Evolutionary conservation across 1,284 basidiomycete genomes (phyloP).

Genomic region (Serendipita sp.): DNA sequence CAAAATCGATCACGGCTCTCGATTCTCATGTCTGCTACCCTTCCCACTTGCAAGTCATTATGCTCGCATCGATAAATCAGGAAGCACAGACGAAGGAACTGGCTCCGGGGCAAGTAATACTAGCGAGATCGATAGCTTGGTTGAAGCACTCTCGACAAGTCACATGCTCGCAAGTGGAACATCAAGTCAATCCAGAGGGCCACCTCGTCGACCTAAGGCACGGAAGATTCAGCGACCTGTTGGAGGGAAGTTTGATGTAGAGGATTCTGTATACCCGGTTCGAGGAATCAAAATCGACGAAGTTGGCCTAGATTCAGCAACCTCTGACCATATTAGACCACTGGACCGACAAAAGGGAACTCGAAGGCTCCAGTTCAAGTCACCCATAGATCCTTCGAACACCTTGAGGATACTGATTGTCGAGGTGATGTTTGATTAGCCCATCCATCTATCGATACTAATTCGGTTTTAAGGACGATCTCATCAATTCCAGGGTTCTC

Average conservation of each 20-base stretch:
- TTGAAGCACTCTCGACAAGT: constrained; percentile 41
- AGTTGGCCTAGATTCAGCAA: constrained; percentile 21
- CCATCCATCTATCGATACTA: not conserved
- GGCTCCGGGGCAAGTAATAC: constrained; percentile 15
- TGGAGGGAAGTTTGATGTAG: constrained; percentile 23
- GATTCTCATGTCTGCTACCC: constrained; percentile 60
- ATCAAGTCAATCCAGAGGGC: not conserved
- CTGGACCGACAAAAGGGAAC: not conserved
- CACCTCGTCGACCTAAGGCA: constrained; percentile 9
- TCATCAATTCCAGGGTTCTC: constrained; percentile 63
- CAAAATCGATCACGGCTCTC: constrained; percentile 50
- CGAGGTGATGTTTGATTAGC: constrained; percentile 33
- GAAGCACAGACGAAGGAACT: constrained; percentile 9
- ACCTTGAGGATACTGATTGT: constrained; percentile 51
- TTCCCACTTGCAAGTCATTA: constrained; percentile 27
- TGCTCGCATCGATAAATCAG: constrained; percentile 13
- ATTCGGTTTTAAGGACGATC: constrained; percentile 40
- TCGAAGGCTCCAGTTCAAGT: not conserved
- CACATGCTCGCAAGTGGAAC: constrained; percentile 22
- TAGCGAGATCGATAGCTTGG: constrained; percentile 49
- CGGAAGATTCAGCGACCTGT: constrained; percentile 6
- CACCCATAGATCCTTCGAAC: not conserved
- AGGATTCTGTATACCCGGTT: constrained; percentile 25
- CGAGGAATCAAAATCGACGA: constrained; percentile 31
- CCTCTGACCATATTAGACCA: not conserved